A percentile compares a stretch with the other conserved stretches of the same genome.
Evolutionary conservation across 2,329 filamentous ascomycete species (phyloP).

Genomic region (Thelonectria rubi): DNA sequence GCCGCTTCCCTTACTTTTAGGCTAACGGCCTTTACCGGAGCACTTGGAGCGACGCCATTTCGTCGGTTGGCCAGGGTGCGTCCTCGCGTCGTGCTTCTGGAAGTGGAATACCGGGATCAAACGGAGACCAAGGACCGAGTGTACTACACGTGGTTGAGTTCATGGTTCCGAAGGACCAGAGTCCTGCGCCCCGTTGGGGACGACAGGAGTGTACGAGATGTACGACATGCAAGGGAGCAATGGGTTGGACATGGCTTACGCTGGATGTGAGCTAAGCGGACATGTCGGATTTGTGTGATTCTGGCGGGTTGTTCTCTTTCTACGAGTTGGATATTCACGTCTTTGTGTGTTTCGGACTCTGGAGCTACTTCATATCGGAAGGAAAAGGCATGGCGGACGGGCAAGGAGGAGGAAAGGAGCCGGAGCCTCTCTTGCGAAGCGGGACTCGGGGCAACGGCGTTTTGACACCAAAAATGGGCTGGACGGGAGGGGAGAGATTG

Average conservation of each 20-base stretch:
- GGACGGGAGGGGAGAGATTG: slow-evolving; percentile 20
- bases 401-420: too few relatives aligned
- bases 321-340: slow-evolving; percentile 20
- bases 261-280: slow-evolving; percentile 24
- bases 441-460: slow-evolving; percentile 23
- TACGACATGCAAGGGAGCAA: slow-evolving; percentile 10
- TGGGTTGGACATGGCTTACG: slow-evolving; percentile 24
- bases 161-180: not conserved
- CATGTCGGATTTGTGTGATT: slow-evolving; percentile 11
- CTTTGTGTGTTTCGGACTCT: slow-evolving; percentile 8
- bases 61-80: slow-evolving; percentile 35
- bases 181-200: not conserved
- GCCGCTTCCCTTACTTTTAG: slow-evolving; percentile 6
- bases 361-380: slow-evolving; percentile 2
- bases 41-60: slow-evolving; percentile 17
- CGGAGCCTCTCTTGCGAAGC: not conserved
- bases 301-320: slow-evolving; percentile 12
- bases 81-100: slow-evolving; percentile 34
- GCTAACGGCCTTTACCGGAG: not conserved
- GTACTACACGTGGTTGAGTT: not conserved
- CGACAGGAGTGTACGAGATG: slow-evolving; percentile 16
- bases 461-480: not conserved
- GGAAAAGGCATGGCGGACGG: too few relatives aligned
- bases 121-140: not conserved
- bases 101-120: slow-evolving; percentile 24